Evolutionary conservation across 805 yeast genomes (phyloP), one percentile per base, ranked within the genome.

Genomic region (Cyberlindnera euphorbiae): DNA sequence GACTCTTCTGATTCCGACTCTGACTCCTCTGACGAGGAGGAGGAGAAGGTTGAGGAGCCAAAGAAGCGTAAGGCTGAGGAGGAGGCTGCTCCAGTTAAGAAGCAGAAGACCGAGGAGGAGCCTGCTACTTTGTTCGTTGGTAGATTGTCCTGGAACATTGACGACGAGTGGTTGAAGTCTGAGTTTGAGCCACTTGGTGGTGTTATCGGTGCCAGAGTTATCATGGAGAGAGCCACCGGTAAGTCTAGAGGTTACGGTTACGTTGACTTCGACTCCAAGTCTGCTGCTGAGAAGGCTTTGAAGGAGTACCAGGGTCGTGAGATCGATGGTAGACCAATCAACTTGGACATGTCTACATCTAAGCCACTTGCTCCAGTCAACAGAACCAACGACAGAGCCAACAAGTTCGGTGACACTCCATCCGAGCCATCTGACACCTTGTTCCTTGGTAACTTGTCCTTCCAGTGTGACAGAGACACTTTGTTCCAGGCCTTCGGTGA

Each of bases 241-340:
- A 84, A 86, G 69, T 87, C 96, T 38, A 82, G 90, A 74, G 98
- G 98, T 64, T 90, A 85, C 74, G 95, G 95, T 62, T 93, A 93
- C 69, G 96, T 93, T 63, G 98, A 93, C 63, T 93, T 93, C 59
- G 87, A 77, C 53, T 66, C 73, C 55, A 77, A 76, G 56, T 75
- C 75, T 18, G 70, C 69, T 44, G 98, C 97, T 50, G 88, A 86
- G 63, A 82, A 80, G 64, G 97, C 97, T 8, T 63, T 90, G 44
- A 69, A 69, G 44, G 85, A 81, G 60, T 74, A 72, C 77, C 95
- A 88, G 68, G 97, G 95, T 59, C 78, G 73, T 61, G 97, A 90
- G 70, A 82, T 93, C 50, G 98, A 93, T 55, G 97, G 98, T 55
- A 83, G 98, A 75, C 86, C 94, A 60, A 76, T 93, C 61, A 89